phyloP scores from a whole-genome alignment of 495 filamentous ascomycete genomes.

The Cetradonia linearis region DNA sequence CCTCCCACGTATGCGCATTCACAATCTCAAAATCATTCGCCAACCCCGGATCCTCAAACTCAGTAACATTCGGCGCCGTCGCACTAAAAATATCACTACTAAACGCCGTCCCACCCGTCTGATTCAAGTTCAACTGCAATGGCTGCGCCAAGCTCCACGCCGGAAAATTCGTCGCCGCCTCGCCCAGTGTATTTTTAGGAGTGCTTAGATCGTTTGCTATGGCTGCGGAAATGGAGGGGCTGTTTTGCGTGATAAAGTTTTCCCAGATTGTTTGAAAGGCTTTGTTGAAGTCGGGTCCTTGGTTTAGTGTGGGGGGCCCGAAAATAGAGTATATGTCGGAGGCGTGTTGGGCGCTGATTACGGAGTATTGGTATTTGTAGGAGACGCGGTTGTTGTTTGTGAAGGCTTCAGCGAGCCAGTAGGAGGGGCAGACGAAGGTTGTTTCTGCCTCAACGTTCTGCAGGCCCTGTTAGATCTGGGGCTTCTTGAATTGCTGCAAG shows the following conservation, averaged over 20 bases:
- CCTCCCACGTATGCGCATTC: conserved; percentile 46
- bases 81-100: background rate
- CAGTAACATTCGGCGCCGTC: conserved; percentile 21
- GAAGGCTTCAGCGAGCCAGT: conserved; percentile 55
- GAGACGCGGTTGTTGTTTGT: conserved; percentile 28
- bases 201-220: conserved; percentile 31
- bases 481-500: no score
- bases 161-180: conserved; percentile 23
- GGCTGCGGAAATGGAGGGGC: conserved; percentile 40
- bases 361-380: conserved; percentile 55
- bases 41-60: conserved; percentile 35
- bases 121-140: conserved; percentile 43
- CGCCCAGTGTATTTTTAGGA: background rate
- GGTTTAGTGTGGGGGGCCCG: conserved; percentile 27
- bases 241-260: conserved; percentile 43
- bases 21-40: conserved; percentile 39
- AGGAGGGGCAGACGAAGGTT: conserved; percentile 50
- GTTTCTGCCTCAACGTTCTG: conserved; percentile 52
- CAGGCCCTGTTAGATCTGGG: no score
- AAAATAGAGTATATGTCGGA: conserved; percentile 46
- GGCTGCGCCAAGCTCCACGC: conserved; percentile 30
- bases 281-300: conserved; percentile 28
- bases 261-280: conserved; percentile 34
- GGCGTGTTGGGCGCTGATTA: conserved; percentile 48
- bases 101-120: conserved; percentile 39